Conservation (phyloP, 225 moss, liverwort and hornwort species). For the Climacium dendroides region DNA sequence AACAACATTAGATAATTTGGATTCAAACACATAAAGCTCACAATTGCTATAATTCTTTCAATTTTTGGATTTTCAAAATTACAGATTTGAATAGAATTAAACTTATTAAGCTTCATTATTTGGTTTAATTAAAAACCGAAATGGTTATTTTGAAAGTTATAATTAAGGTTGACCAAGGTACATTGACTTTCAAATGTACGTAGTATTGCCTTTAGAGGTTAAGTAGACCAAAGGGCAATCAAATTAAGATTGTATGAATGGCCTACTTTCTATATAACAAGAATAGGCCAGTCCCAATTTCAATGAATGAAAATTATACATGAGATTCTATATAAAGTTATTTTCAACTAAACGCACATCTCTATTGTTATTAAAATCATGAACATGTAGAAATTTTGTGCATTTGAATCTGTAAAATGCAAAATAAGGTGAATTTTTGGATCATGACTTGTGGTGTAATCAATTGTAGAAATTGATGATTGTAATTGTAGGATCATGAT, state of each 20-base stretch:
- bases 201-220: fast-evolving
- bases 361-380: not conserved
- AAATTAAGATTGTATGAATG: not conserved
- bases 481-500: too few relatives aligned
- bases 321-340: not conserved
- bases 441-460: not conserved
- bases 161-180: not conserved
- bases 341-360: not conserved
- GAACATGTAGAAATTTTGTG: not conserved
- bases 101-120: not conserved
- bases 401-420: not conserved
- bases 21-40: not conserved
- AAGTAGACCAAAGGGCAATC: not conserved
- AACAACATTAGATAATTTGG: not conserved
- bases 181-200: fast-evolving
- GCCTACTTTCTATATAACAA: not conserved
- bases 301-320: not conserved
- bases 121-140: not conserved
- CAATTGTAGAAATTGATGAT: not conserved
- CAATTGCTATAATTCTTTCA: not conserved
- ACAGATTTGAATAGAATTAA: not conserved
- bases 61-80: too few relatives aligned
- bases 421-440: not conserved
- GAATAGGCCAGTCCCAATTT: not conserved
- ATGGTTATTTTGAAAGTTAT: not conserved